phyloP scores from a whole-genome alignment of 2,329 filamentous ascomycete species.

The Alternaria metachromatica region DNA sequence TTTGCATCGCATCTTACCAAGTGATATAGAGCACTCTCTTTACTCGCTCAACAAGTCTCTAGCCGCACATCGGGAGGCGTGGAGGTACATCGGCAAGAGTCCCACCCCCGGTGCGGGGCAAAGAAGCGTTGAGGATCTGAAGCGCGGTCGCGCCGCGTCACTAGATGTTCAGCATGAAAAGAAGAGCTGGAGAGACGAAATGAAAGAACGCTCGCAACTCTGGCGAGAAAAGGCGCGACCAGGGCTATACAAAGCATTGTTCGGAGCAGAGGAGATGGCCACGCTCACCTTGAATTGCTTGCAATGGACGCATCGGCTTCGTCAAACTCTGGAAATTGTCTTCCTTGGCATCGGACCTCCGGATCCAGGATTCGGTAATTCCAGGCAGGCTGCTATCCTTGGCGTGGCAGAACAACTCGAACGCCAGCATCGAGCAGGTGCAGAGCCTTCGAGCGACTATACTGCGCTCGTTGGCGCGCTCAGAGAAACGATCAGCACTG shows the following conservation, averaged over 20 bases:
- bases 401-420: constrained; percentile 18
- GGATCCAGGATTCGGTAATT: constrained; percentile 10
- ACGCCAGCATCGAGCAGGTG: constrained; percentile 13
- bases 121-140: background rate
- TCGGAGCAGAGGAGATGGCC: constrained; percentile 16
- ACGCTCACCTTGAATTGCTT: constrained; percentile 1
- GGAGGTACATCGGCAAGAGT: constrained; percentile 8
- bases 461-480: constrained; percentile 13
- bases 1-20: constrained; percentile 6
- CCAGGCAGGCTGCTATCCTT: constrained; percentile 12
- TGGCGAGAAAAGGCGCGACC: constrained; percentile 16
- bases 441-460: constrained; percentile 11
- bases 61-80: constrained; percentile 21
- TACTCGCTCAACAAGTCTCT: constrained; percentile 19
- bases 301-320: constrained; percentile 13
- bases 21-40: constrained; percentile 16
- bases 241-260: constrained; percentile 8
- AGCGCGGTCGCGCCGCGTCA: constrained; percentile 2
- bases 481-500: constrained; percentile 3
- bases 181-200: constrained; percentile 16
- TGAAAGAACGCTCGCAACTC: constrained; percentile 16
- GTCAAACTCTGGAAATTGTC: constrained; percentile 19
- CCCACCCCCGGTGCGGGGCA: background rate
- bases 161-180: constrained; percentile 1
- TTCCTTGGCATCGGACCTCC: constrained; percentile 14